Evolutionary conservation across 768 basidiomycete genomes (phyloP).

Genomic region (Lactarius pseudohatsudake): DNA sequence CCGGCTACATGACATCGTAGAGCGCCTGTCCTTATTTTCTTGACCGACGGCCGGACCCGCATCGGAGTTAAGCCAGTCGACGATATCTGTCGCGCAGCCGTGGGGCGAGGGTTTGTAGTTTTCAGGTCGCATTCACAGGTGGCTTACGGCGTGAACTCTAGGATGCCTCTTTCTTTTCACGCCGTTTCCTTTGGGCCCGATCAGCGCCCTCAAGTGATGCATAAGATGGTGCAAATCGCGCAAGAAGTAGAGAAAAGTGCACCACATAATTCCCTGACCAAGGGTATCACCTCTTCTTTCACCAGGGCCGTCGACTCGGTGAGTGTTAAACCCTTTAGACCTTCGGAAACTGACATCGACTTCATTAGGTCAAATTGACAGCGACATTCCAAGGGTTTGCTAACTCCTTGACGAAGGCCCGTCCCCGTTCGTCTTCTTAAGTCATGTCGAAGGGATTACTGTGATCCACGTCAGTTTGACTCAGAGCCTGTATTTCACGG

Average conservation of each 20-base stretch:
- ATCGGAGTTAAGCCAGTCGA: conserved; percentile 41
- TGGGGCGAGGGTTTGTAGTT: conserved; percentile 43
- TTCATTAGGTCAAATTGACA: conserved; percentile 48
- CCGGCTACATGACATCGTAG: conserved; percentile 31
- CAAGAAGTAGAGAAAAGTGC: conserved; percentile 45
- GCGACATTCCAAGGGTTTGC: conserved; percentile 59
- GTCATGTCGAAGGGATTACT: neutral
- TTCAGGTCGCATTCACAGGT: neutral
- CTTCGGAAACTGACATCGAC: neutral
- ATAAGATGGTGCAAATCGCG: conserved; percentile 53
- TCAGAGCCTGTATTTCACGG: neutral
- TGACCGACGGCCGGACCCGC: conserved; percentile 52
- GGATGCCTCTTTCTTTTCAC: conserved; percentile 57
- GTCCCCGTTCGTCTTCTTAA: conserved; percentile 38
- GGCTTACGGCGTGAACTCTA: conserved; percentile 28
- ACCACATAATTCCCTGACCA: conserved; percentile 39
- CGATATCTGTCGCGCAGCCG: conserved; percentile 43
- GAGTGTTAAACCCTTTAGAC: conserved; percentile 22
- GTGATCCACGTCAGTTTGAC: neutral
- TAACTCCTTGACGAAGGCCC: conserved; percentile 53
- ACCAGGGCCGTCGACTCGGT: conserved; percentile 53
- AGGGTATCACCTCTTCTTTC: conserved; percentile 44
- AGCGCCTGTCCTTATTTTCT: conserved; percentile 52
- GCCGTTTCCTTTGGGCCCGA: conserved; percentile 52
- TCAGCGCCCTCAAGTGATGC: conserved; percentile 34